Evolutionary conservation across 1,284 basidiomycete species (phyloP), one percentile per base, ranked within the genome.

Genomic region (Leccinum pachyderme): DNA sequence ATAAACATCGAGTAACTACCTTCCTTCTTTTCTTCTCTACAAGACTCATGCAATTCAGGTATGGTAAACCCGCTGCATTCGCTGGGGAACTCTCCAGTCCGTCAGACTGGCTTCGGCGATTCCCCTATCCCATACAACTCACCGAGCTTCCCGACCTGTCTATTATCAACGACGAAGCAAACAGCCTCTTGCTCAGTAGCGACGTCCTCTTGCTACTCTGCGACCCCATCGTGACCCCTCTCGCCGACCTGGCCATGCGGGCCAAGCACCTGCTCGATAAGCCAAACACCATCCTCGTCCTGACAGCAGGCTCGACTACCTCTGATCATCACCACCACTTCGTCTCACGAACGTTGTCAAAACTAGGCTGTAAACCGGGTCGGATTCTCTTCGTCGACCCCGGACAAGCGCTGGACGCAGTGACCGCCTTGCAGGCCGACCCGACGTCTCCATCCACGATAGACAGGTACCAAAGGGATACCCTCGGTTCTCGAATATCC

Each of bases 381-480:
- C 64, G 71, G 28, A 67, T 85, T 43, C 63, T 87, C 15, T 77
- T 81, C 57, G 72, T 80, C 15, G 83, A 88, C 61, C 82, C 84
- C 2, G 59, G 65, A 35, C 80, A 81, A 48, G 87, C 87, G 0
- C 57, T 83, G 5, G 64, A 69, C 0, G 86, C 84, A 2, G 72
- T 85, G 6, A 69, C 72, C 24, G 61, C 73, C 7, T 70, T 90
- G 41, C 77, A 74, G 53, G 59, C 73, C 11, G 70, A 80, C 41
- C 72, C 79, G 0, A 70, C 68, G 11, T 81, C 81, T 5, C 61
- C 81, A 11, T 60, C 73, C 3, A 75, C 79, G 25, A 75, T 90
- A 11, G 82, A 86, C 59, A 73, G 71, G 54, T 91, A 83, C 67
- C 85, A 88, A 64, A 77, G 81, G 57, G 78, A 83, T n/a, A 81